Conservation (phyloP, 1,284 basidiomycete species). For the Ustanciosporium gigantosporum region DNA sequence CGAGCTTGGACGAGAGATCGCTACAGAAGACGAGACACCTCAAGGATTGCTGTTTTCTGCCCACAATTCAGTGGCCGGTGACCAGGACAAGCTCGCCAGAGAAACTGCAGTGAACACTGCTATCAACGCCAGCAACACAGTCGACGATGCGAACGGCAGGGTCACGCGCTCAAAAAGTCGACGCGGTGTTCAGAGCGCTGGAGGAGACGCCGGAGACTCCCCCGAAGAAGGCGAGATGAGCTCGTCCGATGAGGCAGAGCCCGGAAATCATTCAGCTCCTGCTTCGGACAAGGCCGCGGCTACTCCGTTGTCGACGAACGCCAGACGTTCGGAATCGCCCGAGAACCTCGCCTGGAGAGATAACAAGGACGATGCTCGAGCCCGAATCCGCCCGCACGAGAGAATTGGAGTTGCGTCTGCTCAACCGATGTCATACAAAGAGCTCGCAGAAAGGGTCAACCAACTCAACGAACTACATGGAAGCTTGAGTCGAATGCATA, state of each 20-base stretch:
- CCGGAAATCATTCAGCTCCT: too few relatives aligned
- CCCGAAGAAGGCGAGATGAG: conserved; percentile 40
- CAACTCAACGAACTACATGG: conserved; percentile 24
- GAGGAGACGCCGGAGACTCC: conserved; percentile 18
- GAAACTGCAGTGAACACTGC: conserved; percentile 15
- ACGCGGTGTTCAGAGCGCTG: too few relatives aligned
- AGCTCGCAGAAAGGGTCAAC: conserved; percentile 14
- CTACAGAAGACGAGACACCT: too few relatives aligned
- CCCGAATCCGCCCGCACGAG: too few relatives aligned
- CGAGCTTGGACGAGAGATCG: too few relatives aligned
- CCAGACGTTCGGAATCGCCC: too few relatives aligned
- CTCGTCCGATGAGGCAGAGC: conserved; percentile 15
- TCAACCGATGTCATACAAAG: conserved; percentile 20
- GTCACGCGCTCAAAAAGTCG: not conserved
- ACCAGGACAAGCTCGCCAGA: not conserved
- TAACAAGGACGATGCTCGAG: too few relatives aligned
- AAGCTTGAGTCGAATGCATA: conserved; percentile 31
- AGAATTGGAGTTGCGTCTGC: not conserved
- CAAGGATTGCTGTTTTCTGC: too few relatives aligned
- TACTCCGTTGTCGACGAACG: too few relatives aligned
- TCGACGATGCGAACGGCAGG: too few relatives aligned
- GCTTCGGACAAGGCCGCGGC: too few relatives aligned
- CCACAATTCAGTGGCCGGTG: not conserved
- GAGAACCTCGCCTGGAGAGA: conserved; percentile 25
- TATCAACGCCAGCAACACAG: too few relatives aligned